A percentile compares a stretch with the other conserved stretches of the same genome.
Evolutionary conservation across 2,329 filamentous ascomycete genomes (phyloP).

Genomic region (Ophiostoma triangulosporum): DNA sequence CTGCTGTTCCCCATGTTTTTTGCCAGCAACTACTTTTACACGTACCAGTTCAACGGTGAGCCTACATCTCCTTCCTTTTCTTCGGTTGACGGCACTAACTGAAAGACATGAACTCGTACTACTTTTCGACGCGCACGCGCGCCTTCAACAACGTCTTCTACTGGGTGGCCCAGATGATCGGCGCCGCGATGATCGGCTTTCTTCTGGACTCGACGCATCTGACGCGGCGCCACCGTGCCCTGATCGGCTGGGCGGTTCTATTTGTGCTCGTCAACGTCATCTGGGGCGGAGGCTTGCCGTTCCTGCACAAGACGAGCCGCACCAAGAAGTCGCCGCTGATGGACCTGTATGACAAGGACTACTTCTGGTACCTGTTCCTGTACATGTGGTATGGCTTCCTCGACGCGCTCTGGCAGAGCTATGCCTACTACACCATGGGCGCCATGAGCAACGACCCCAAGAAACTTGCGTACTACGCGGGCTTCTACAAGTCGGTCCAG

Average conservation of each 20-base stretch:
- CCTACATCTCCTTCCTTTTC: not conserved
- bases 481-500: slow-evolving; percentile 14
- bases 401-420: slow-evolving; percentile 22
- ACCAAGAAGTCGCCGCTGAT: not conserved
- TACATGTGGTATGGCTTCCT: slow-evolving; percentile 11
- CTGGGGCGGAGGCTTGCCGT: slow-evolving; percentile 8
- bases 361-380: slow-evolving; percentile 7
- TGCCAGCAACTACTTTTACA: slow-evolving; percentile 72
- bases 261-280: slow-evolving; percentile 10
- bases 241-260: slow-evolving; percentile 6
- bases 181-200: slow-evolving; percentile 1
- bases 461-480: slow-evolving; percentile 9
- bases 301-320: not conserved
- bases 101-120: slow-evolving; percentile 6
- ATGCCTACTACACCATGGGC: slow-evolving; percentile 20
- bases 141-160: slow-evolving; percentile 10
- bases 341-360: slow-evolving; percentile 20
- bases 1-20: slow-evolving; percentile 55
- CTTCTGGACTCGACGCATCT: slow-evolving; percentile 7
- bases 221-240: slow-evolving; percentile 1
- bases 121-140: slow-evolving; percentile 4
- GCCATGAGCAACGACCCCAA: slow-evolving; percentile 11
- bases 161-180: slow-evolving; percentile 9
- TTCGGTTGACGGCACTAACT: no score
- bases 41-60: slow-evolving; percentile 50